phyloP scores from a whole-genome alignment of 208 protist species.

The Acanthamoeba divionensis region DNA sequence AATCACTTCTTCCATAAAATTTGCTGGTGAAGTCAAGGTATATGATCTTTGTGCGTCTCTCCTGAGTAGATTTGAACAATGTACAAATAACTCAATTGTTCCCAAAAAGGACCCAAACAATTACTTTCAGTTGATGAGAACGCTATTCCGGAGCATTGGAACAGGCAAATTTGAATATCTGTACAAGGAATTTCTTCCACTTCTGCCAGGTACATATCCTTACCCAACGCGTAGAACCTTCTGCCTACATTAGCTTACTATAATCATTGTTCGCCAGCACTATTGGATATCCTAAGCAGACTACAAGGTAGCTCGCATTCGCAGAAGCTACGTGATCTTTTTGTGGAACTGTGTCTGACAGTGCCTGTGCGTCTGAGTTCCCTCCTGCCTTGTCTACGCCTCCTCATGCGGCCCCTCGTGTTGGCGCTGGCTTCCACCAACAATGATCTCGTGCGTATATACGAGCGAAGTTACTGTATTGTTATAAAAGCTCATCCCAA shows the following conservation, averaged over 20 bases:
- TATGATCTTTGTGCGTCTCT: too few species aligned
- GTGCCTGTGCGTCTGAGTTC: slow-evolving; percentile 79
- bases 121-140: slow-evolving; percentile 79
- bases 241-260: not conserved
- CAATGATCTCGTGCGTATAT: slow-evolving; percentile 14
- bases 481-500: not conserved
- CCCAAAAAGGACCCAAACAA: slow-evolving; percentile 69
- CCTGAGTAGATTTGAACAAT: not conserved
- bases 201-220: slow-evolving; percentile 63
- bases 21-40: slow-evolving; percentile 55
- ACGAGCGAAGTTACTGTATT: not conserved
- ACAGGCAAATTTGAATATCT: slow-evolving; percentile 79
- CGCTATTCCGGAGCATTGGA: slow-evolving; percentile 77
- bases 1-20: slow-evolving; percentile 65
- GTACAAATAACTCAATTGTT: not conserved
- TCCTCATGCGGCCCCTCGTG: slow-evolving; percentile 79
- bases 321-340: slow-evolving; percentile 62
- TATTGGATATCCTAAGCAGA: slow-evolving; percentile 70
- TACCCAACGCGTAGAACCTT: too few species aligned
- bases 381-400: slow-evolving; percentile 78
- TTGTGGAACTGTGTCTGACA: slow-evolving; percentile 83
- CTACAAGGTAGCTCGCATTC: slow-evolving; percentile 51
- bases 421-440: slow-evolving; percentile 63
- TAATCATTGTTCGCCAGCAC: slow-evolving; percentile 6
- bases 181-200: slow-evolving; percentile 78